Percentiles rank a stretch among this genome's conserved stretches.
Conservation (phyloP, 2,329 filamentous ascomycete genomes). For the Venturia effusa region DNA sequence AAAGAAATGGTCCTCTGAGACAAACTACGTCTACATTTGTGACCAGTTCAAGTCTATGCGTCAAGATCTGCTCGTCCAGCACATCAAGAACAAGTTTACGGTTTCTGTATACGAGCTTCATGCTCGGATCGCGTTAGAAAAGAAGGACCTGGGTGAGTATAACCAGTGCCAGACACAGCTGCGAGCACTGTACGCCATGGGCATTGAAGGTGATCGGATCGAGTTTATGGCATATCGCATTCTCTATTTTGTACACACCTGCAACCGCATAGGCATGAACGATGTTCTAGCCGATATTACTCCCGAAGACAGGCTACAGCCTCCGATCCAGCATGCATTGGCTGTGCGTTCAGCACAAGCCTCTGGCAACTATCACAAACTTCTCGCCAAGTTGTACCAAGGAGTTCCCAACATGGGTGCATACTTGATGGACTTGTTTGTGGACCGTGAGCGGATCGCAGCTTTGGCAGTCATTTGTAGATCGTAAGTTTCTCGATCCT, state of each 20-base stretch:
- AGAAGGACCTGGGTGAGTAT: conserved; percentile 99
- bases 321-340: conserved; percentile 79
- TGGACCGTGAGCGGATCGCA: conserved; percentile 81
- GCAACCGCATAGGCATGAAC: conserved; percentile 96
- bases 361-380: conserved; percentile 91
- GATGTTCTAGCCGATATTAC: conserved; percentile 99
- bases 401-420: conserved; percentile 94
- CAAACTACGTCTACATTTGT: conserved; percentile 95
- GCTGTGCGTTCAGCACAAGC: conserved; percentile 85
- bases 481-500: conserved; percentile 57
- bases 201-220: conserved; percentile 76
- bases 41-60: conserved; percentile 98
- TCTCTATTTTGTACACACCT: conserved; percentile 97
- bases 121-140: conserved; percentile 92
- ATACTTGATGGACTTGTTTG: conserved; percentile 99
- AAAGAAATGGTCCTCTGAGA: conserved; percentile 87
- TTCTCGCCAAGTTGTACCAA: conserved; percentile 83
- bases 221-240: conserved; percentile 99
- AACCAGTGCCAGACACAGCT: conserved; percentile 99
- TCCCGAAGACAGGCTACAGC: conserved; percentile 81
- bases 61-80: conserved; percentile 96
- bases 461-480: conserved; percentile 88
- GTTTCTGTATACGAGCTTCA: conserved; percentile 96
- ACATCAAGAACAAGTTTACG: conserved; percentile 92
- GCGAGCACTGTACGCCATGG: conserved; percentile 77